Evolutionary conservation across 352 stramenopile species (phyloP).

Genomic region (Phytophthora hybrid): DNA sequence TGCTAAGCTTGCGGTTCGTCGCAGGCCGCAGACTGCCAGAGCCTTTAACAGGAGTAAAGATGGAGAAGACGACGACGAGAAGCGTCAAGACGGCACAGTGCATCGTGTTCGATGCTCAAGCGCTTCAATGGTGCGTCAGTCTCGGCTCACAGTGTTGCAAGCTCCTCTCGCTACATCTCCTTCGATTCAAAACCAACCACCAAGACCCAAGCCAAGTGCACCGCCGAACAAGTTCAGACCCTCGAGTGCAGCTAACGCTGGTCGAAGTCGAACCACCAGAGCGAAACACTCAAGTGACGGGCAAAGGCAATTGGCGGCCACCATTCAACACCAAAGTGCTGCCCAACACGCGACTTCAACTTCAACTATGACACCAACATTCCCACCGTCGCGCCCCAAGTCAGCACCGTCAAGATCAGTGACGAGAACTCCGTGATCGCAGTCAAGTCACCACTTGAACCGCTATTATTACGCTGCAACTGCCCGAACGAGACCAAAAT

Average conservation of each 20-base stretch:
- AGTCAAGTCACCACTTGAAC: not conserved
- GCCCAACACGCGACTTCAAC: not conserved
- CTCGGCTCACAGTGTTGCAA: constrained; percentile 52
- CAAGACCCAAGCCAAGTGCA: not conserved
- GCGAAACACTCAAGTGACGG: constrained; percentile 13
- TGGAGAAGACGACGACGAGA: not conserved
- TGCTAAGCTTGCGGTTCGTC: not conserved
- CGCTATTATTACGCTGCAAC: constrained; percentile 34
- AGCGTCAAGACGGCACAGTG: not conserved
- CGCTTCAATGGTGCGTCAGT: constrained; percentile 56
- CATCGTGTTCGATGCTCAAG: constrained; percentile 49
- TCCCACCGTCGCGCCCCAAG: constrained; percentile 27
- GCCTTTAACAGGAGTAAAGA: not conserved
- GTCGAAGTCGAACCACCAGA: not conserved
- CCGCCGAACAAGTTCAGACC: constrained; percentile 5
- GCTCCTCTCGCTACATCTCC: constrained; percentile 13
- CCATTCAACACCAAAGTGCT: constrained; percentile 11
- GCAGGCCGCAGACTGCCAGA: constrained; percentile 29
- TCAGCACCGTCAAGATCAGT: constrained; percentile 29
- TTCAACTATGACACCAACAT: not conserved
- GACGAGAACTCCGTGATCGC: not conserved
- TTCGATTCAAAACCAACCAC: not conserved
- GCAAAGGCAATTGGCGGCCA: constrained; percentile 16
- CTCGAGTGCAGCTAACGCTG: constrained; percentile 14
- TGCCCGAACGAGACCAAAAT: not conserved